A percentile compares a stretch with the other conserved stretches of the same genome.
Conservation (phyloP, 345 rosid species). For the Corchorus capsularis region DNA sequence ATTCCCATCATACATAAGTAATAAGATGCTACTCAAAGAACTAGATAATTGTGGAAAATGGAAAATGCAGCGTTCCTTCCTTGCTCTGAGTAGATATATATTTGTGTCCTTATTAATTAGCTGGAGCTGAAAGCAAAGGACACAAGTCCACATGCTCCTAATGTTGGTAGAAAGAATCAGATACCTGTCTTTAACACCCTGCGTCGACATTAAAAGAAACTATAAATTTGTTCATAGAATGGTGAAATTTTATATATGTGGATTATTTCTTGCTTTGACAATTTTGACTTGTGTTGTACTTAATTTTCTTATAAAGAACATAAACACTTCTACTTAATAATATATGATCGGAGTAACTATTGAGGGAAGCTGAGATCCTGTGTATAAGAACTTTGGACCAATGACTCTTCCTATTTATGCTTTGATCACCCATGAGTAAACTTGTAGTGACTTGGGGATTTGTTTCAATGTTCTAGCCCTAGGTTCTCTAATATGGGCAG, state of each 20-base stretch:
- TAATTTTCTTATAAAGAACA: not conserved
- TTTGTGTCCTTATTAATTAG: slow-evolving; percentile 1
- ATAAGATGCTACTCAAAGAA: not conserved
- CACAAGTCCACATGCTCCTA: slow-evolving; percentile 2
- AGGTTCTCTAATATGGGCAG: not conserved
- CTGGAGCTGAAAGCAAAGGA: not conserved
- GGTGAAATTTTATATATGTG: not conserved
- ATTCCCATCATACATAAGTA: not conserved
- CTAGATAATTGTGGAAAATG: not conserved
- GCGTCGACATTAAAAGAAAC: too few species aligned
- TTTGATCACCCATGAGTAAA: not conserved
- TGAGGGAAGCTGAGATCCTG: not conserved
- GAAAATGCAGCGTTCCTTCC: not conserved
- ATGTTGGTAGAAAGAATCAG: not conserved
- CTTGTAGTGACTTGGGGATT: not conserved
- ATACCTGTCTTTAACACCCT: not conserved
- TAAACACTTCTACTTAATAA: too few species aligned
- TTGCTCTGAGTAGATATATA: not conserved
- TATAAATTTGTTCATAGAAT: not conserved
- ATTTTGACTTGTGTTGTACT: not conserved
- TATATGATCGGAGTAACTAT: not conserved
- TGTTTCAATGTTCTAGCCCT: not conserved
- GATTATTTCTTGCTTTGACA: not conserved
- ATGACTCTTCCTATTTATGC: not conserved
- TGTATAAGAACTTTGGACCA: not conserved